phyloP scores from a whole-genome alignment of 2,329 filamentous ascomycete genomes.

The Alternaria tenuissima region DNA sequence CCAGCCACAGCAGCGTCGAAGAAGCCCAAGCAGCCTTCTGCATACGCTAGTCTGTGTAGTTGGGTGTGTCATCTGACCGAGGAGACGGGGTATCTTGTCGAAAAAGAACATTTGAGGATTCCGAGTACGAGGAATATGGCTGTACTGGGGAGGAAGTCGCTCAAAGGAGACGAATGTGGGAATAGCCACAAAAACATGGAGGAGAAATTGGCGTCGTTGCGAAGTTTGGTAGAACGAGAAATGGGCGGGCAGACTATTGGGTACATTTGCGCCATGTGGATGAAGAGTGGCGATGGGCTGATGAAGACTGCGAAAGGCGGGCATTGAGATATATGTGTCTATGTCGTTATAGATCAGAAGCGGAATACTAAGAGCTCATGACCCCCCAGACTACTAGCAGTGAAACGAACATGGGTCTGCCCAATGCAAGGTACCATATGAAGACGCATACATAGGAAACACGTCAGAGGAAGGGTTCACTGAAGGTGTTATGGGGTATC shows the following conservation, averaged over 20 bases:
- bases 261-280: constrained; percentile 59
- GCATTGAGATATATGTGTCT: constrained; percentile 36
- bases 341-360: background rate
- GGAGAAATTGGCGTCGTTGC: constrained; percentile 42
- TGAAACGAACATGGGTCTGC: background rate
- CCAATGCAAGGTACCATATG: background rate
- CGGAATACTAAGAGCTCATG: background rate
- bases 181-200: background rate
- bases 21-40: constrained; percentile 63
- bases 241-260: constrained; percentile 52
- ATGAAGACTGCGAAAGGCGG: constrained; percentile 55
- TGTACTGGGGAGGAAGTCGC: constrained; percentile 70
- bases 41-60: constrained; percentile 82
- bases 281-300: constrained; percentile 60
- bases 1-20: constrained; percentile 31
- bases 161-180: constrained; percentile 63
- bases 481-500: constrained; percentile 48
- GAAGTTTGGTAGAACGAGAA: constrained; percentile 67
- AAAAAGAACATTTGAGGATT: constrained; percentile 88
- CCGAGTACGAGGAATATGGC: constrained; percentile 90
- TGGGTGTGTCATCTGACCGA: constrained; percentile 76
- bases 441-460: background rate
- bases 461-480: constrained; percentile 22
- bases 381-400: background rate
- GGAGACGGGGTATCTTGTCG: constrained; percentile 77